Evolutionary conservation across 257 asterid genomes (phyloP), one percentile per base, ranked within the genome.

Genomic region (Sherardia arvensis): DNA sequence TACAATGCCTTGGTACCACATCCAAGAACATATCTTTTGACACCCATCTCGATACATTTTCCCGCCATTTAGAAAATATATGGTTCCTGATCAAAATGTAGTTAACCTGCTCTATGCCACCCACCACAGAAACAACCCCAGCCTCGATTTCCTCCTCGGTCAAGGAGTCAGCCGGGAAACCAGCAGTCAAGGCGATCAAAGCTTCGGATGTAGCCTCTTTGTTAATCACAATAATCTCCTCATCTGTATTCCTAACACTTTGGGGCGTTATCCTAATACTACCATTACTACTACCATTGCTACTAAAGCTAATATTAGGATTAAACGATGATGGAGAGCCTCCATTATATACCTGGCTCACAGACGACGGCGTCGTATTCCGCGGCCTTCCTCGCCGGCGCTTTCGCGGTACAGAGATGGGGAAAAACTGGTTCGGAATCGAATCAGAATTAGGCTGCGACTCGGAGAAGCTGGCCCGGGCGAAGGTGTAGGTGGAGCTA

Each of bases 41-140:
- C 25, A 93, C 61, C 90, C 90, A 90, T 55, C 70, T 80, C 3
- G 87, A 86, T 55, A 87, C 95, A 66, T 81, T 87, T 74, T 85
- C 96, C 36, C 99, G 87, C 97, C 96, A 93, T 73, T 77, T 84
- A 14, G 86, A 65, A 53, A 93, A 80, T 61, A 93, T 84, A 68
- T 93, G 97, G 65, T 93, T 93, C 71, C 99, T 73, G 34, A 93
- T 80, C 53, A 93, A 71, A 38, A 93, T 90, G 60, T 93, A 93
- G 54, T 93, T 93, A 64, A 90, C 97, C 86, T 90, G 97, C 73
- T 93, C 95, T 26, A 90, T 93, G 54, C 99, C 96, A 30, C 97
- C 99, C 8, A 90, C 91, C 36, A 72, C 86, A 14, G 89, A 81
- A 58, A 93, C 99, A 64, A 93, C 96, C 51, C 87, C 88, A 1